Evolutionary conservation across 1,284 basidiomycete species (phyloP).

Genomic region (Serendipita sp.): DNA sequence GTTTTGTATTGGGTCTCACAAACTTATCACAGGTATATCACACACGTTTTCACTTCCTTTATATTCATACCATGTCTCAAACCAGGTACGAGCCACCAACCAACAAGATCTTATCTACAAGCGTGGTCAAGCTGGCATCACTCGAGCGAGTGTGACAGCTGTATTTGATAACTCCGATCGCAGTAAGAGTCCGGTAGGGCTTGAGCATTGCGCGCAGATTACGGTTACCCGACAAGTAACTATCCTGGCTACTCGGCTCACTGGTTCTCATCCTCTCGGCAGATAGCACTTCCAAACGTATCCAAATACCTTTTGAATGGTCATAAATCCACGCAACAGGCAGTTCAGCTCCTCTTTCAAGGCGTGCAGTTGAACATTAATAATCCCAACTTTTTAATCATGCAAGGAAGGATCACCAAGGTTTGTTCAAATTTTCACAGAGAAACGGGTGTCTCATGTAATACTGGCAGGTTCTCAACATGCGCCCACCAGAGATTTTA

Average conservation of each 20-base stretch:
- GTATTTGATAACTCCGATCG: slow-evolving; percentile 98
- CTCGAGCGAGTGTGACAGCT: slow-evolving; percentile 95
- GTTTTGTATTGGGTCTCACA: slow-evolving; percentile 92
- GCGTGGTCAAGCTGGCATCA: slow-evolving; percentile 92
- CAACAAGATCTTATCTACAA: slow-evolving; percentile 97
- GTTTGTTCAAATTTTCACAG: slow-evolving; percentile 22
- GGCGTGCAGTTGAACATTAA: slow-evolving; percentile 99
- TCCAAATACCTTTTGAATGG: slow-evolving; percentile 98
- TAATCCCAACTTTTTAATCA: slow-evolving; percentile 98
- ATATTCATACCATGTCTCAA: not conserved
- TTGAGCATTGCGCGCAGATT: slow-evolving; percentile 75
- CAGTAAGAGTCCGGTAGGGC: slow-evolving; percentile 72
- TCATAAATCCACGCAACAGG: slow-evolving; percentile 82
- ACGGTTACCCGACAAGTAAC: slow-evolving; percentile 91
- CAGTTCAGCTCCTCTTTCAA: slow-evolving; percentile 88
- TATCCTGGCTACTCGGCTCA: slow-evolving; percentile 14
- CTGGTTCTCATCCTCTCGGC: not conserved
- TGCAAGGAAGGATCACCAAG: slow-evolving; percentile 96
- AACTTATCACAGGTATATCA: slow-evolving; percentile 68
- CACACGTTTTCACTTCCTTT: not conserved
- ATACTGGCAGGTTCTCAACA: slow-evolving; percentile 68
- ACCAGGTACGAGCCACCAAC: slow-evolving; percentile 86
- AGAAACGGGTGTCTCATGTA: not conserved
- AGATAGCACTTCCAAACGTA: slow-evolving; percentile 87
- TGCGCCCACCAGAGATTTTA: slow-evolving; percentile 95